phyloP scores from a whole-genome alignment of 1,139 yeast genomes.

The Kluyveromyces marxianus region DNA sequence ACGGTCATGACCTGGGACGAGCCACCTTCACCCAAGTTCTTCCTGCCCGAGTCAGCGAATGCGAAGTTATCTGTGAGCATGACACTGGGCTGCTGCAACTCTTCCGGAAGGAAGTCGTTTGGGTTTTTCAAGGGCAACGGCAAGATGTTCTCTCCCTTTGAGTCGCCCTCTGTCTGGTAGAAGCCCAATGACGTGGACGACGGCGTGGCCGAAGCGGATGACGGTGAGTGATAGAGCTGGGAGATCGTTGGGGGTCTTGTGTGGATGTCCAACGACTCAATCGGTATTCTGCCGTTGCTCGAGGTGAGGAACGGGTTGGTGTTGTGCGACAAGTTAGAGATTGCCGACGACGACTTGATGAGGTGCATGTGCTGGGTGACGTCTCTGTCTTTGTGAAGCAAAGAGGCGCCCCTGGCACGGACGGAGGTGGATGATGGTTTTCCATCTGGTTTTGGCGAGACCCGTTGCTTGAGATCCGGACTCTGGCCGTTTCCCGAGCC shows the following conservation, averaged over 20 bases:
- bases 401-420: slow-evolving; percentile 9
- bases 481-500: not conserved
- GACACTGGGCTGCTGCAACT: slow-evolving; percentile 43
- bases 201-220: slow-evolving; percentile 10
- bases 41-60: slow-evolving; percentile 35
- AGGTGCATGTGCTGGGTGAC: slow-evolving; percentile 8
- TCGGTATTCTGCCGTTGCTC: not conserved
- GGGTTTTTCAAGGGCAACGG: slow-evolving; percentile 66
- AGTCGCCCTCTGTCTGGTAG: slow-evolving; percentile 32
- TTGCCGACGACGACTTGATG: slow-evolving; percentile 17
- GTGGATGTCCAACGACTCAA: slow-evolving; percentile 3
- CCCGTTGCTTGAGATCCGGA: not conserved
- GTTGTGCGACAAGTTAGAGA: slow-evolving; percentile 22
- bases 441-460: slow-evolving; percentile 1
- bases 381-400: slow-evolving; percentile 5
- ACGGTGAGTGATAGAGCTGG: slow-evolving; percentile 10
- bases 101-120: slow-evolving; percentile 53
- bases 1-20: slow-evolving; percentile 57
- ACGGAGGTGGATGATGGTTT: not conserved
- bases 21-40: slow-evolving; percentile 64
- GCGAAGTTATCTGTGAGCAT: slow-evolving; percentile 53
- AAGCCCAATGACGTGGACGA: slow-evolving; percentile 14
- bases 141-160: slow-evolving; percentile 36
- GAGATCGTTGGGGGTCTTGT: slow-evolving; percentile 1
- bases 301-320: slow-evolving; percentile 23